phyloP scores from a whole-genome alignment of 148 eudicot genomes.

The Nepenthes gracilis region DNA sequence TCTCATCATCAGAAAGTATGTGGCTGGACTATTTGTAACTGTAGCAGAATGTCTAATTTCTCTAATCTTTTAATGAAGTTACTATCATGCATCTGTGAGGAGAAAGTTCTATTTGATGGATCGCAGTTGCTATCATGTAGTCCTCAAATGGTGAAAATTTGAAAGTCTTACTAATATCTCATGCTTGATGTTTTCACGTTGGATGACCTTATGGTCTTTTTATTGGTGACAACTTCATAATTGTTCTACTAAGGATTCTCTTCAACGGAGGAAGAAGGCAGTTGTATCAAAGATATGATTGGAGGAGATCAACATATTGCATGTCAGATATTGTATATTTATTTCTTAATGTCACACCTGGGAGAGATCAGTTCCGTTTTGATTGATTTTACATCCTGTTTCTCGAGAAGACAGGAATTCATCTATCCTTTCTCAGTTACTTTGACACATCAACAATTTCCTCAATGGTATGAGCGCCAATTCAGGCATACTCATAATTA shows the following conservation, averaged over 20 bases:
- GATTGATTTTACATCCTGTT: conserved; percentile 20
- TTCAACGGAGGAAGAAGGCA: conserved; percentile 10
- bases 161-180: conserved; percentile 24
- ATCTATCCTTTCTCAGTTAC: conserved; percentile 25
- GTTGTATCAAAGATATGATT: conserved; percentile 15
- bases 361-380: conserved; percentile 21
- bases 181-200: conserved; percentile 10
- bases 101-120: conserved; percentile 25
- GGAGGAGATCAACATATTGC: conserved; percentile 18
- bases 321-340: conserved; percentile 17
- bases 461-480: conserved; percentile 43
- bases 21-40: conserved; percentile 34
- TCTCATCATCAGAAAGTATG: conserved; percentile 29
- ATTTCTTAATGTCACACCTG: conserved; percentile 18
- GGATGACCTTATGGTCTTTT: conserved; percentile 27
- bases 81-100: conserved; percentile 26
- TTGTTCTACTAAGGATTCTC: conserved; percentile 21
- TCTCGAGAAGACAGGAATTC: conserved; percentile 40
- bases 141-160: conserved; percentile 12
- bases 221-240: conserved; percentile 18
- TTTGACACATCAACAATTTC: conserved; percentile 30
- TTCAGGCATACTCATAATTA: conserved; percentile 34
- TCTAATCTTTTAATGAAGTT: conserved; percentile 22
- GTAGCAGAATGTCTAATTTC: conserved; percentile 35
- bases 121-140: conserved; percentile 17